Base-by-base conservation (phyloP, 495 filamentous ascomycete species). In the Amorphotheca resinae region DNA sequence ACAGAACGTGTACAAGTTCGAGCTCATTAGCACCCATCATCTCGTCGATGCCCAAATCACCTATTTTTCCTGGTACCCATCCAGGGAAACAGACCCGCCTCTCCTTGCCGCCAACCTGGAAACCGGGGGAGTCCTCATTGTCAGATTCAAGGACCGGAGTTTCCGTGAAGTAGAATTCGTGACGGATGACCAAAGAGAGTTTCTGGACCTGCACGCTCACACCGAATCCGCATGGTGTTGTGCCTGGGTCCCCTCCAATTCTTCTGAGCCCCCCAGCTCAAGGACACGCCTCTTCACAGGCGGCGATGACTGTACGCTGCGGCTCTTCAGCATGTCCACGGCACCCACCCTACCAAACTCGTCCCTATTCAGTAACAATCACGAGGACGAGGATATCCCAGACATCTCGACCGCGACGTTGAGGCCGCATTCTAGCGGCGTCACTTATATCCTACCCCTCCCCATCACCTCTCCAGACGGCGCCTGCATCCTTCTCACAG, bases 401-500 rank as follows among this genome's bases (percentile, higher is more conserved):
- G 22, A 21, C 2, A 22, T 20, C 3, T 16, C 20, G 3, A 30
- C 11, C 25, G 22, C 26, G 9, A 31, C 33, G 15, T 37, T 74
- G 40, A 73, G 60, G 42, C 67, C 69, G 22, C 89, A 95, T 52
- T 69, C 67, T 12, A 86, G 87, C 9, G 91, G 91, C 3, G 86
- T 98, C 1, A 95, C 89, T 0, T 76, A 86, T 1, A 89, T 98
- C 43, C 57, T 95, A 22, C 81, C 85, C 0, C 52, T 87, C 8
- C 56, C 65, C 1, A 37, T 59, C 3, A 39, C 52, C 0, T 61
- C 61, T 15, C 61, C 56, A 14, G 60, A 63, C 0, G 68, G 69
- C 15, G 16, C 15, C n/a, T 25, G 16, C 16, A 49, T 87, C 5
- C 48, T 95, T 6, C 53, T 94, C 22, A 96, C 87, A 2, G 91